Evolutionary conservation across 129 eudicot species (phyloP).

Genomic region (Ambrosia trifida): DNA sequence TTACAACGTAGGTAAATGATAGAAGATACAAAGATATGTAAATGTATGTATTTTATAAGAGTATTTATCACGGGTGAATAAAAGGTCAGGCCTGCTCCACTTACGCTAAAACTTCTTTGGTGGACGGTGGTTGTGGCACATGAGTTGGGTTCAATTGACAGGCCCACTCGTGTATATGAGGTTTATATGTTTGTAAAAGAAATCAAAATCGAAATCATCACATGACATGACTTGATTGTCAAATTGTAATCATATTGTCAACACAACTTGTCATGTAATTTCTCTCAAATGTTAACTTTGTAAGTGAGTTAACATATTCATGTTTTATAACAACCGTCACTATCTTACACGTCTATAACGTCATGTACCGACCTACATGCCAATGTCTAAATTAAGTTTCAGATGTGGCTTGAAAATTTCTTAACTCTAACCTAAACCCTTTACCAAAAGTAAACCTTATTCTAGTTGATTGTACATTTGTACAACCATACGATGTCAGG

Average conservation of each 20-base stretch:
- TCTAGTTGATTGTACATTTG: background rate
- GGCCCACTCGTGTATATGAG: background rate
- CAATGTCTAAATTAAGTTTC: no score
- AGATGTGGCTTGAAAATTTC: no score
- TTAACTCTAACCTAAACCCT: no score
- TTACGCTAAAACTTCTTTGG: background rate
- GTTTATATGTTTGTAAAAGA: background rate
- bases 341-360: background rate
- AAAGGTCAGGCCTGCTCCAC: background rate
- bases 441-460: background rate
- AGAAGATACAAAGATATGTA: background rate
- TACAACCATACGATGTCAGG: background rate
- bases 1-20: background rate
- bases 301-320: background rate
- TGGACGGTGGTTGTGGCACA: background rate
- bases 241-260: background rate
- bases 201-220: background rate
- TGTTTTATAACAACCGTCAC: background rate
- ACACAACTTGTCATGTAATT: background rate
- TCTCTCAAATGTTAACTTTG: background rate
- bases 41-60: background rate
- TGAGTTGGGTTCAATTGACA: conserved; percentile 6
- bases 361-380: background rate
- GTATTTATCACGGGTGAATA: background rate
- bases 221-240: background rate